These are phyloP conservation scores for Phytophthora podocarpi DNA, from an alignment of 352 stramenopile species.

Conservation along the genomic window DNA sequence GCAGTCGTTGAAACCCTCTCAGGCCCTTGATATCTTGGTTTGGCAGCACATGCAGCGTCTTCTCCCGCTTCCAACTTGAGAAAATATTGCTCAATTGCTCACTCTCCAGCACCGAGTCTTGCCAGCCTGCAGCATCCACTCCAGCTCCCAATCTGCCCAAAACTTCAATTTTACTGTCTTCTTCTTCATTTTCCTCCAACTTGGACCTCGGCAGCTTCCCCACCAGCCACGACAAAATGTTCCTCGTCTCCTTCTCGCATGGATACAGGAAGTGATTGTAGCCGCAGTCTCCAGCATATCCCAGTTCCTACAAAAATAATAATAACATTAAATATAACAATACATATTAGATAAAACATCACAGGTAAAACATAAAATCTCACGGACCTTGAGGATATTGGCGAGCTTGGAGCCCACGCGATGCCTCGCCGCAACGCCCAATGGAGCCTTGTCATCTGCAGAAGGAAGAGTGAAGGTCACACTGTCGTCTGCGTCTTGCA, in stretches of 20 bases:
- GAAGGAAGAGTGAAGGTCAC: constrained; percentile 35
- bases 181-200: constrained; percentile 31
- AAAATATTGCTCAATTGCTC: constrained; percentile 43
- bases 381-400: constrained; percentile 70
- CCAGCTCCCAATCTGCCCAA: not conserved
- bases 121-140: not conserved
- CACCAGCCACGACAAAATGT: constrained; percentile 84
- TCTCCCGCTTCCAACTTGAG: constrained; percentile 53
- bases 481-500: constrained; percentile 36
- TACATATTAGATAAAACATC: not conserved
- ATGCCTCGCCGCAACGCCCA: constrained; percentile 75
- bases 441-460: constrained; percentile 23
- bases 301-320: constrained; percentile 55
- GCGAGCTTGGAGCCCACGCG: constrained; percentile 76
- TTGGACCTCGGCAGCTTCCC: constrained; percentile 63
- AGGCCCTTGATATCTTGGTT: constrained; percentile 40
- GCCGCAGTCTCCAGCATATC: constrained; percentile 83
- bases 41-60: constrained; percentile 52
- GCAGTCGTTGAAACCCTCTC: constrained; percentile 56
- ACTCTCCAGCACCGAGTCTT: constrained; percentile 8
- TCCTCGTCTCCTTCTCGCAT: constrained; percentile 79
- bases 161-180: constrained; percentile 15
- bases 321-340: constrained; percentile 1
- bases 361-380: constrained; percentile 7
- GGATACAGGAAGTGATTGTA: constrained; percentile 92